Evolutionary conservation across 495 filamentous ascomycete genomes (phyloP).

Genomic region (Pyronema omphalodes): DNA sequence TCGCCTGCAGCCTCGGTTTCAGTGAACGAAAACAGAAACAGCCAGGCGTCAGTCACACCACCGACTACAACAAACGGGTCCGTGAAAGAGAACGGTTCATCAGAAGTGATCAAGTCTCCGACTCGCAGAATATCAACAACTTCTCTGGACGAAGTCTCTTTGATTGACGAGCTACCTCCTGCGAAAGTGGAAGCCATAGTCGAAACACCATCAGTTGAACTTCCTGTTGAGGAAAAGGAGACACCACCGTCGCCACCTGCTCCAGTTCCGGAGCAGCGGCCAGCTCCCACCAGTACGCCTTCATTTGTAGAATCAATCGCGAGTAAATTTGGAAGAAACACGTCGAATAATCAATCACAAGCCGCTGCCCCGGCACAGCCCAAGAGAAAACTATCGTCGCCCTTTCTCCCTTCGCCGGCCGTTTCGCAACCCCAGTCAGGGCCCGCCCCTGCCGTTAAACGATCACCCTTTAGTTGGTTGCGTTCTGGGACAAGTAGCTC

Average conservation of each 20-base stretch:
- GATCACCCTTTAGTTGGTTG: conserved; percentile 24
- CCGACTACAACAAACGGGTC: conserved; percentile 20
- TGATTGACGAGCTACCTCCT: conserved; percentile 24
- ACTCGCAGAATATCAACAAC: conserved; percentile 22
- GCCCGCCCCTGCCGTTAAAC: conserved; percentile 10
- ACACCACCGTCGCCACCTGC: conserved; percentile 8
- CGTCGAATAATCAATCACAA: conserved; percentile 16
- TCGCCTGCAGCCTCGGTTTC: conserved; percentile 11
- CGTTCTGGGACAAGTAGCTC: conserved; percentile 14
- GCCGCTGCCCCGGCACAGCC: conserved; percentile 5
- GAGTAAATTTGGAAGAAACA: conserved; percentile 23
- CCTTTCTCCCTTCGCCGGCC: conserved; percentile 6
- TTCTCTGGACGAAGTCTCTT: conserved; percentile 23
- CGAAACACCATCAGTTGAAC: background rate
- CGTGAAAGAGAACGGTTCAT: conserved; percentile 8
- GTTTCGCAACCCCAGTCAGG: conserved; percentile 8
- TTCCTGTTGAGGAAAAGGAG: background rate
- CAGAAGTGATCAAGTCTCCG: conserved; percentile 15
- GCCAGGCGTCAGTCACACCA: conserved; percentile 19
- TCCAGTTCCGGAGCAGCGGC: background rate
- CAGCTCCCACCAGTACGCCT: conserved; percentile 9
- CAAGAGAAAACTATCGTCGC: conserved; percentile 10
- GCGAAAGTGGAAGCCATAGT: conserved; percentile 3
- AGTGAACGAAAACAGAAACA: conserved; percentile 13
- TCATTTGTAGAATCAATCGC: conserved; percentile 23